These are phyloP conservation scores for Candida insectalens DNA, from an alignment of 805 yeast species.

Conservation along the genomic window DNA sequence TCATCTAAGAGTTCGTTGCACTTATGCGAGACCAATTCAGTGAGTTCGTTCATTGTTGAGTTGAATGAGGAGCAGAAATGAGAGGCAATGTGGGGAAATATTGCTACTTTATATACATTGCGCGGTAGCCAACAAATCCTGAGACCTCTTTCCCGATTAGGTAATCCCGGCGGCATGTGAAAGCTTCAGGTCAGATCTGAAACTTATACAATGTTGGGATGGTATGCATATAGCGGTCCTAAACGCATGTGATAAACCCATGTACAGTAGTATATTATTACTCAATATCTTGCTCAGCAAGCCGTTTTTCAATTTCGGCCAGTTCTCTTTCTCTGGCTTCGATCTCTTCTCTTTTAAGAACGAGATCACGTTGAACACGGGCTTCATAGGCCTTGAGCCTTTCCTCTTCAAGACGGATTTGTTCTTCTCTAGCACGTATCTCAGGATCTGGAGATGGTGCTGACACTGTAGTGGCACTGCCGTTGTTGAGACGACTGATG, in stretches of 20 bases:
- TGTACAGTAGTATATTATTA: too few relatives aligned
- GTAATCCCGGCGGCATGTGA: too few relatives aligned
- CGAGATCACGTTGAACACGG: constrained; percentile 79
- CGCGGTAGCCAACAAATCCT: too few relatives aligned
- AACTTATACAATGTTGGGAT: too few relatives aligned
- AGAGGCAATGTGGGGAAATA: too few relatives aligned
- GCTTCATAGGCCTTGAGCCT: constrained; percentile 79
- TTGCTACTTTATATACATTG: too few relatives aligned
- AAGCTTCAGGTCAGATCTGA: too few relatives aligned
- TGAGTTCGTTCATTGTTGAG: too few relatives aligned
- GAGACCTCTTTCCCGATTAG: too few relatives aligned
- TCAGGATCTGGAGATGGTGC: constrained; percentile 2
- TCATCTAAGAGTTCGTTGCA: constrained; percentile 9
- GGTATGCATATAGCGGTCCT: too few relatives aligned
- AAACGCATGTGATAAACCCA: too few relatives aligned
- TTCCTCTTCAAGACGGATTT: constrained; percentile 82
- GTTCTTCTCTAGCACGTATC: constrained; percentile 59
- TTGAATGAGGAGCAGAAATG: too few relatives aligned
- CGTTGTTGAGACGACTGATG: neutral
- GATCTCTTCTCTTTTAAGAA: constrained; percentile 72
- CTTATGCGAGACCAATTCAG: neutral
- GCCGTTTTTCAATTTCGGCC: constrained; percentile 55
- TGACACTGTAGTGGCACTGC: neutral
- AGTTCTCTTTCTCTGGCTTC: constrained; percentile 79
- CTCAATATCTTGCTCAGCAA: constrained; percentile 18